Conservation (phyloP, 257 asterid species). For the Vinca minor region DNA sequence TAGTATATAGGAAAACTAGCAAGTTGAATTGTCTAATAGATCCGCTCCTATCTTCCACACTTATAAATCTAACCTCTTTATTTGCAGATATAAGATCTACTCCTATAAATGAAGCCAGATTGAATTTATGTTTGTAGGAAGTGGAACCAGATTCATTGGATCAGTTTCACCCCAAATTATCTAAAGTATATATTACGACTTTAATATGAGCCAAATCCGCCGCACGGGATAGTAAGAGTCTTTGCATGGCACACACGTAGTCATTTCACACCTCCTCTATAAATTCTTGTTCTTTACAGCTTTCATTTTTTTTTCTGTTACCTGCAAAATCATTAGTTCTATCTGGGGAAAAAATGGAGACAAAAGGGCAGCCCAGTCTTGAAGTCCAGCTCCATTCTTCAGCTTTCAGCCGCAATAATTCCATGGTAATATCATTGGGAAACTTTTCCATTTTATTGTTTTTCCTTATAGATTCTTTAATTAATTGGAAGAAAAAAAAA, state of each 20-base stretch:
- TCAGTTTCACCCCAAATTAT: too few species aligned
- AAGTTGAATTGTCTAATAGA: too few species aligned
- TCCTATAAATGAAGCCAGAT: too few species aligned
- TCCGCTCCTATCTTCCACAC: too few species aligned
- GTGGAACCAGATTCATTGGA: too few species aligned
- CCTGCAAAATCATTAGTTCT: neutral
- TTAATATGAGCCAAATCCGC: too few species aligned
- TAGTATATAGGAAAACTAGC: too few species aligned
- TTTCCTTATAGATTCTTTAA: neutral
- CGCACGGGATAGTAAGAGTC: neutral
- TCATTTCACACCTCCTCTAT: neutral
- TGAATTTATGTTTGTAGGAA: too few species aligned
- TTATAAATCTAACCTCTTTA: too few species aligned
- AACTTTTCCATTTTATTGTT: neutral
- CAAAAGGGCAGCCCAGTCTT: constrained; percentile 10
- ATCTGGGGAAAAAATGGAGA: constrained; percentile 7
- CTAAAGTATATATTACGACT: too few species aligned
- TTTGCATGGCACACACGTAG: neutral
- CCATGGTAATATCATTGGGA: constrained; percentile 9
- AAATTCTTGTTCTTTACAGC: neutral
- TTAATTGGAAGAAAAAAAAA: too few species aligned
- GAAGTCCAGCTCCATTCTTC: neutral
- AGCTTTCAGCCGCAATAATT: neutral
- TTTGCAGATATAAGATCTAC: too few species aligned
- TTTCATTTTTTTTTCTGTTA: neutral